Evolutionary conservation across 805 yeast species (phyloP), one percentile per base, ranked within the genome.

Genomic region (Kodamaea jinghongensis): DNA sequence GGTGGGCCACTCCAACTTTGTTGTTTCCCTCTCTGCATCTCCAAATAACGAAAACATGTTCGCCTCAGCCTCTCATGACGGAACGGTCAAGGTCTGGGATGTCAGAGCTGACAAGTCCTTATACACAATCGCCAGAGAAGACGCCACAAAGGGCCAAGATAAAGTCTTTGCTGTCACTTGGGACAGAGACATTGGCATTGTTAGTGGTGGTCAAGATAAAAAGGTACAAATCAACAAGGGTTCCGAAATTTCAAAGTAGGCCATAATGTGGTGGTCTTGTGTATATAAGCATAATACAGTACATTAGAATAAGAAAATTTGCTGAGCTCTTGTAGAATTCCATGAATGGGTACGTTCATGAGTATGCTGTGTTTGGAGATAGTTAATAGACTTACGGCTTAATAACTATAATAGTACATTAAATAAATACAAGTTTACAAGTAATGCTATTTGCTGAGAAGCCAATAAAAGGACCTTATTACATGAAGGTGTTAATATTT

Each of bases 31-130:
- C 49, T 78, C 83, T 20, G 76, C 84, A 4, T 75, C 82, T 43
- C 95, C 97, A 6, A 77, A 76, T 39, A 86, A 81, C 56, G 86
- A 82, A 36, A 82, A 86, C 63, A 79, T 87, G 81, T 75, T 93
- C 52, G 79, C 86, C 14, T 86, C 96, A 4, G 96, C 84, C 9
- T 87, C 96, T n/a, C 96, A 90, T 59, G 99, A 93, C 62, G 96
- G 98, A 17, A 86, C 96, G 1, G 91, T 84, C 31, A 82, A 89
- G 55, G 84, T 93, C 14, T 93, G 99, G 99, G 99, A 91, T 61
- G 76, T 91, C 7, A 80, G 99, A 56, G 84, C 96, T 4, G 84
- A 81, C 47, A 77, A 81, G 52, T 75, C 93, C 9, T 69, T 93
- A 67, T 88, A 85, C 61, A 86, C 95, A 5, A 79, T 93, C 35